Evolutionary conservation across 768 basidiomycete species (phyloP).

Genomic region (Trametes sanguinea): DNA sequence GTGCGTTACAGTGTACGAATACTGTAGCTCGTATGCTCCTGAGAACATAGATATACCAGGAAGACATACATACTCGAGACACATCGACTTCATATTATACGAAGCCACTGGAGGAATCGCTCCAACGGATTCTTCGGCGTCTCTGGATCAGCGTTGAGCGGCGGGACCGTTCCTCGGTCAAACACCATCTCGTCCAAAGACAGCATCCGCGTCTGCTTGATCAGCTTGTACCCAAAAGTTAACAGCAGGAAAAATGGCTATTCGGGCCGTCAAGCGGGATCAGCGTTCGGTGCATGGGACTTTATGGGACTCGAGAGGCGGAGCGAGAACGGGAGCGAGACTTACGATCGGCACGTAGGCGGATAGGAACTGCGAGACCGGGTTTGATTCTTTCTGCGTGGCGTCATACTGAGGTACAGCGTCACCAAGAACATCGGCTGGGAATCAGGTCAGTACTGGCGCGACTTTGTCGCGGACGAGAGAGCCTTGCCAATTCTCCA

Average conservation of each 20-base stretch:
- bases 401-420: not conserved
- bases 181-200: constrained; percentile 30
- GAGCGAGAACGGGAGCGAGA: not conserved
- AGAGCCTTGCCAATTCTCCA: constrained; percentile 27
- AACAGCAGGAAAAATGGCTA: constrained; percentile 32
- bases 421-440: constrained; percentile 21
- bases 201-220: constrained; percentile 31
- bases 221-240: constrained; percentile 34
- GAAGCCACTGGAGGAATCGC: constrained; percentile 17
- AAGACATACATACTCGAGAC: not conserved
- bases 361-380: constrained; percentile 28
- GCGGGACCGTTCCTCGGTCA: constrained; percentile 7
- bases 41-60: too few relatives aligned
- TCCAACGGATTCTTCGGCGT: constrained; percentile 10
- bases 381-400: constrained; percentile 2
- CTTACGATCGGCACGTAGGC: constrained; percentile 32
- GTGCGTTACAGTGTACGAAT: too few relatives aligned
- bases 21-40: too few relatives aligned
- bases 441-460: not conserved
- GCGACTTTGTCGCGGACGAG: not conserved
- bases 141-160: not conserved
- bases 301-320: too few relatives aligned
- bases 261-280: too few relatives aligned
- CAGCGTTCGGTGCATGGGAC: not conserved
- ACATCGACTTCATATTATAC: constrained; percentile 1